Evolutionary conservation across 345 rosid species (phyloP).

Genomic region (Leavenworthia alabamica): DNA sequence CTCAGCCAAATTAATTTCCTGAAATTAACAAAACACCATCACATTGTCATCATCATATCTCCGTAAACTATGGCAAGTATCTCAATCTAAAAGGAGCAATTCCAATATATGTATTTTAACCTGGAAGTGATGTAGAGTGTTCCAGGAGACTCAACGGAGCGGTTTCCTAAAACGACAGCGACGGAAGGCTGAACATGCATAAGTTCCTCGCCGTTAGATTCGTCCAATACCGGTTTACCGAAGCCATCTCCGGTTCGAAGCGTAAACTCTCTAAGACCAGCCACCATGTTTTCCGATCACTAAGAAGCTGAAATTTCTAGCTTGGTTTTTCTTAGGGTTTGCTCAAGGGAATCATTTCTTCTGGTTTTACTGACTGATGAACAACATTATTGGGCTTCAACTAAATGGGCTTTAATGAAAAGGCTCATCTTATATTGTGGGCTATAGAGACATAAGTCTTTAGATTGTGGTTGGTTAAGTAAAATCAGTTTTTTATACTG

Average conservation of each 20-base stretch:
- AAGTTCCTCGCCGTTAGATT: conserved; percentile 65
- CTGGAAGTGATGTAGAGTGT: conserved; percentile 80
- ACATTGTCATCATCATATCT: background rate
- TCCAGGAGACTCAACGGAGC: conserved; percentile 64
- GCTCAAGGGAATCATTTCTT: background rate
- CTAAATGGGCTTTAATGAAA: background rate
- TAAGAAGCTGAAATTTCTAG: background rate
- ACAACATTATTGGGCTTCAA: conserved; percentile 1
- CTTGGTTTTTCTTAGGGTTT: conserved; percentile 31
- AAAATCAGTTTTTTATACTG: background rate
- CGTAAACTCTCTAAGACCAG: conserved; percentile 62
- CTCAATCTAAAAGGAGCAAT: background rate
- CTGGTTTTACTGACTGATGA: background rate
- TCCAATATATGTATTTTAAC: conserved; percentile 24
- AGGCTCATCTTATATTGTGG: too few relatives aligned
- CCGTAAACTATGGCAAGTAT: background rate
- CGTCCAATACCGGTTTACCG: conserved; percentile 62
- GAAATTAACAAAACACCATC: background rate
- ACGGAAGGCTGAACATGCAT: conserved; percentile 67
- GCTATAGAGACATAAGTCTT: too few relatives aligned
- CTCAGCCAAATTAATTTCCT: conserved; percentile 89
- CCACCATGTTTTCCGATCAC: conserved; percentile 44
- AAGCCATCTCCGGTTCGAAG: conserved; percentile 46
- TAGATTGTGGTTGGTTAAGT: too few relatives aligned
- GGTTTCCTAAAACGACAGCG: conserved; percentile 59